A percentile compares a stretch with the other conserved stretches of the same genome.
These are phyloP conservation scores for Alternaria tenuissima DNA, from an alignment of 2,329 filamentous ascomycete species.

Conservation along the genomic window DNA sequence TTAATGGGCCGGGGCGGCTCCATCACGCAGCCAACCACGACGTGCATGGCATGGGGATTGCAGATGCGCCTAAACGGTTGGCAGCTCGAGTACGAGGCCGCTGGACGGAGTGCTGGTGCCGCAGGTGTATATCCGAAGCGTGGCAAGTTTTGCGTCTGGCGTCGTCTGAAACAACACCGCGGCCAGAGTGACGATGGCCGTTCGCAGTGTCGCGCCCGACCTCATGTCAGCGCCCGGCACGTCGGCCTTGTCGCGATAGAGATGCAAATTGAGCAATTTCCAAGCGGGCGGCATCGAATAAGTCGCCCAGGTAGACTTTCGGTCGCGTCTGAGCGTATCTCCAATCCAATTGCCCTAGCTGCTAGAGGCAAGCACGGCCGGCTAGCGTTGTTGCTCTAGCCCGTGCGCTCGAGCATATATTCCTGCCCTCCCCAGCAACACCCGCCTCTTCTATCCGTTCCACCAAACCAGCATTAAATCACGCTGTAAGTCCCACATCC, in stretches of 20 bases:
- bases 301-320: slow-evolving; percentile 12
- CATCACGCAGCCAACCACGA: slow-evolving; percentile 31
- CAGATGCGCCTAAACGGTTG: slow-evolving; percentile 10
- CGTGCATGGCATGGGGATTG: slow-evolving; percentile 9
- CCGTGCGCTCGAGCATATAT: slow-evolving; percentile 26
- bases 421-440: slow-evolving; percentile 25
- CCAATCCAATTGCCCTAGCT: slow-evolving; percentile 26
- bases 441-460: slow-evolving; percentile 20
- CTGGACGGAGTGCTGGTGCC: slow-evolving; percentile 12
- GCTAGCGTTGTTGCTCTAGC: slow-evolving; percentile 25
- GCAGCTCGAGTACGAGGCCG: background rate
- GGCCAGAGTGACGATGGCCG: slow-evolving; percentile 9
- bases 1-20: slow-evolving; percentile 25
- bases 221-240: slow-evolving; percentile 9
- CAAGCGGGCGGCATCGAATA: slow-evolving; percentile 9
- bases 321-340: slow-evolving; percentile 38
- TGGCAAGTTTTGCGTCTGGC: slow-evolving; percentile 24
- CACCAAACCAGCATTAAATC: slow-evolving; percentile 25
- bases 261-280: slow-evolving; percentile 31
- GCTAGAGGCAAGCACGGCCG: slow-evolving; percentile 17
- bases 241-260: slow-evolving; percentile 4
- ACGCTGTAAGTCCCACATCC: slow-evolving; percentile 22
- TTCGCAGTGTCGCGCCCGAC: background rate
- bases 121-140: slow-evolving; percentile 29
- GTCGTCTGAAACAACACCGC: slow-evolving; percentile 25